Evolutionary conservation across 306 rosid genomes (phyloP).

Genomic region (Dryas octopetala): DNA sequence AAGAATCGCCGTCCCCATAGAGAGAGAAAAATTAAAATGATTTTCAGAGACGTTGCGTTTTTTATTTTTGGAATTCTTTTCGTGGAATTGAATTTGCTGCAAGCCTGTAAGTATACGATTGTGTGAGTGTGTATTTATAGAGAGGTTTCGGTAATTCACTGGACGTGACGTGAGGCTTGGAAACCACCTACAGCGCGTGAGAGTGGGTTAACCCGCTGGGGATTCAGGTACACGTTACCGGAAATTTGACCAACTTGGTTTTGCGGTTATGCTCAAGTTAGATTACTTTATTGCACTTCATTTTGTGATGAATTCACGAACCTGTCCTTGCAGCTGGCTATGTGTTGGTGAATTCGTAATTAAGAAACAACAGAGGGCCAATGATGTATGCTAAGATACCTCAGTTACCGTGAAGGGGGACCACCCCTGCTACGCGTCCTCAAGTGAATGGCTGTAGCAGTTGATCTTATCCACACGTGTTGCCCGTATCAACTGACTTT

Average conservation of each 20-base stretch:
- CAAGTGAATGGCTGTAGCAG: neutral
- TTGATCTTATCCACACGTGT: conserved; percentile 7
- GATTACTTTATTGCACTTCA: neutral
- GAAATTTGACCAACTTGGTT: neutral
- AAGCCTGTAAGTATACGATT: neutral
- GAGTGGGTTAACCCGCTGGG: neutral
- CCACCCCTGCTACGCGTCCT: neutral
- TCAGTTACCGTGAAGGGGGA: neutral
- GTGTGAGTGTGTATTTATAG: neutral
- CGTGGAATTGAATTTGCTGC: neutral
- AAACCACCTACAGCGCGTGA: conserved; percentile 5
- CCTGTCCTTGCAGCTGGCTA: no score
- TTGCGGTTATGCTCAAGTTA: neutral
- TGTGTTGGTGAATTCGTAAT: neutral
- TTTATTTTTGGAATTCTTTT: no score
- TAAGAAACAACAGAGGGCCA: neutral
- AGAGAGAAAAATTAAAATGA: neutral
- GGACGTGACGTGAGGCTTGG: conserved; percentile 5
- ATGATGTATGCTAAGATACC: neutral
- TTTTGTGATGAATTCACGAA: neutral
- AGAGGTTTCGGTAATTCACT: neutral
- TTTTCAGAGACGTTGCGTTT: neutral
- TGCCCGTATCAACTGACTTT: neutral
- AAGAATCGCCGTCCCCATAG: conserved; percentile 57
- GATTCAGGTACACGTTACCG: no score